Percentiles rank a stretch among this genome's conserved stretches.
Evolutionary conservation across 1,284 basidiomycete species (phyloP).

Genomic region (Flammula alnicola): DNA sequence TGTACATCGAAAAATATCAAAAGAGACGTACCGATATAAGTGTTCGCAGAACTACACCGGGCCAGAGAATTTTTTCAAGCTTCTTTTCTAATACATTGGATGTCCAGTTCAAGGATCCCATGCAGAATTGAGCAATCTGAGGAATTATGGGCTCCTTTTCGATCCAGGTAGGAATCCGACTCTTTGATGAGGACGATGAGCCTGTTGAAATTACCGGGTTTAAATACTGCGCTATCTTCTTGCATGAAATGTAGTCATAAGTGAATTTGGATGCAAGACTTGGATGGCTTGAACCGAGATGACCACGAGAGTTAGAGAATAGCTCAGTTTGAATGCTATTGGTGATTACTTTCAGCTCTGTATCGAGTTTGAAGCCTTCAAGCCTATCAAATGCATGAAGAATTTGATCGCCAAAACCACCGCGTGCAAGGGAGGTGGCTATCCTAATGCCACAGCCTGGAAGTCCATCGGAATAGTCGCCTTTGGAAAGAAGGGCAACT

Average conservation of each 20-base stretch:
- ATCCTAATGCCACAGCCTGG: conserved; percentile 1
- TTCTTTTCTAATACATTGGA: neutral
- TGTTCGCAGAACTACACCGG: neutral
- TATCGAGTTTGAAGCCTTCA: neutral
- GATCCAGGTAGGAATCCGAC: neutral
- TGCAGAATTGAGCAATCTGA: neutral
- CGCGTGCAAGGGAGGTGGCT: neutral
- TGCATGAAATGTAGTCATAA: neutral
- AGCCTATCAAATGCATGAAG: neutral
- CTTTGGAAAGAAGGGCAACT: neutral
- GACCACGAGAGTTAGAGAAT: neutral
- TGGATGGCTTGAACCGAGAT: neutral
- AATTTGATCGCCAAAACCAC: conserved; percentile 5
- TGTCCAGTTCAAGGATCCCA: neutral
- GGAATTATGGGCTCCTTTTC: neutral
- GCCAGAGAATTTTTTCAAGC: neutral
- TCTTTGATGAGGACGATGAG: too few relatives aligned
- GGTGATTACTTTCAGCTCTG: neutral
- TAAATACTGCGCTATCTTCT: neutral
- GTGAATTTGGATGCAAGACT: neutral
- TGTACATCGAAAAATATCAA: neutral
- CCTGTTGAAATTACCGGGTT: neutral
- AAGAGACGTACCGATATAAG: neutral
- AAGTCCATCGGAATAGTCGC: conserved; percentile 7
- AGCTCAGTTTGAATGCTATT: neutral